A percentile compares a stretch with the other conserved stretches of the same genome.
phyloP scores from a whole-genome alignment of 2,329 filamentous ascomycete species.

The Huntiella abstrusa region DNA sequence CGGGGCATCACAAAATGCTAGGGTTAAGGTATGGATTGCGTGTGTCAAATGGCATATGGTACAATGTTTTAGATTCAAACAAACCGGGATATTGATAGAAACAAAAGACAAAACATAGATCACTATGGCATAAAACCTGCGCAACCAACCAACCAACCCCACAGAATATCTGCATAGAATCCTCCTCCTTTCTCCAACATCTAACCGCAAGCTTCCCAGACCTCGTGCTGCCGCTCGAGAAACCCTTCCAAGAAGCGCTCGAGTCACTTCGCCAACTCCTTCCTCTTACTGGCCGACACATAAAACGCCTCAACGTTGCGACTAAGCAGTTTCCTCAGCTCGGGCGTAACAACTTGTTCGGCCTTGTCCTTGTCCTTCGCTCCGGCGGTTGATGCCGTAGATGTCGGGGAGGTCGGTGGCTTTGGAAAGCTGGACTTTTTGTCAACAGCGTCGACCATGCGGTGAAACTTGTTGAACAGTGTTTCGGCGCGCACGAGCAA shows the following conservation, averaged over 20 bases:
- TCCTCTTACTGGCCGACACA: constrained; percentile 17
- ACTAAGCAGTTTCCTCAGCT: constrained; percentile 34
- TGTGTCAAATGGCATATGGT: no score
- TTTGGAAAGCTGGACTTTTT: constrained; percentile 74
- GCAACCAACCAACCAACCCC: not conserved
- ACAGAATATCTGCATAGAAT: not conserved
- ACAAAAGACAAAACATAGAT: not conserved
- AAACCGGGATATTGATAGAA: not conserved
- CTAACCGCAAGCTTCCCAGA: not conserved
- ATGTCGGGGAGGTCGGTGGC: constrained; percentile 9
- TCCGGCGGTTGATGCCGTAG: constrained; percentile 10
- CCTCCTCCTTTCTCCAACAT: no score
- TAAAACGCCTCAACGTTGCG: constrained; percentile 24
- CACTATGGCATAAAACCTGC: not conserved
- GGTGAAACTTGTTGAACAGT: constrained; percentile 73
- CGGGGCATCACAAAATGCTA: no score
- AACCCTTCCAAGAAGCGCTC: constrained; percentile 4
- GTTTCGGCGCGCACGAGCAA: constrained; percentile 76
- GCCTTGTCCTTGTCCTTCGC: constrained; percentile 12
- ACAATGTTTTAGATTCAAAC: no score
- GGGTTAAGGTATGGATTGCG: no score
- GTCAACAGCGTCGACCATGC: constrained; percentile 78
- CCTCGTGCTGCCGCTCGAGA: constrained; percentile 6
- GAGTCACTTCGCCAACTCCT: constrained; percentile 6
- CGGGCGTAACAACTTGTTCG: constrained; percentile 35